Conservation (phyloP, 2,329 filamentous ascomycete genomes). For the Furcasterigmium furcatum region DNA sequence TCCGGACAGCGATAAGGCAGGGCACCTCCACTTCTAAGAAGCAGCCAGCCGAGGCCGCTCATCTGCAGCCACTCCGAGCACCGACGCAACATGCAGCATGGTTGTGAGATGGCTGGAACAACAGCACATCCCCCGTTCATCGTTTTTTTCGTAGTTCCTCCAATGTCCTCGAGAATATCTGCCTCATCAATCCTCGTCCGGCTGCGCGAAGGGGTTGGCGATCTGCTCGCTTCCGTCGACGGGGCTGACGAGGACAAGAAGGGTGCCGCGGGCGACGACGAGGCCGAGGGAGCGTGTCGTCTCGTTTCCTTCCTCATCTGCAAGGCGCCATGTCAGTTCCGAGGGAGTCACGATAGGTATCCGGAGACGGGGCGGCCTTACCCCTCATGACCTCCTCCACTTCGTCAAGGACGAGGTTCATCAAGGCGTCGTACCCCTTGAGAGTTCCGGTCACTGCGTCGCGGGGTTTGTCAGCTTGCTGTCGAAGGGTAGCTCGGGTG, state of each 20-base stretch:
- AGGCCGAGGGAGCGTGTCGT: conserved; percentile 77
- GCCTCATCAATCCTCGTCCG: conserved; percentile 57
- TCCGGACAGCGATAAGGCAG: too few species aligned
- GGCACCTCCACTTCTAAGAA: too few species aligned
- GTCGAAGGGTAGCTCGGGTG: not conserved
- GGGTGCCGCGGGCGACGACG: conserved; percentile 85
- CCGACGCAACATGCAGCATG: too few species aligned
- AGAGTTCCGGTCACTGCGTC: conserved; percentile 75
- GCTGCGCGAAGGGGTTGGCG: conserved; percentile 83
- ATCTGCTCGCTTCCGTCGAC: conserved; percentile 95
- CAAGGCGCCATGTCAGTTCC: conserved; percentile 11
- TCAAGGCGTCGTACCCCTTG: conserved; percentile 94
- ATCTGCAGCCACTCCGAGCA: too few species aligned
- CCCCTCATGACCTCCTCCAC: conserved; percentile 88
- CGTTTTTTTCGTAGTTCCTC: too few species aligned
- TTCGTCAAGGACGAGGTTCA: conserved; percentile 96
- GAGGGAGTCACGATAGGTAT: not conserved
- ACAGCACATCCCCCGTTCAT: too few species aligned
- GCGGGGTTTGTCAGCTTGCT: not conserved
- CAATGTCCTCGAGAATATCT: too few species aligned
- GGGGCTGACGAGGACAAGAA: conserved; percentile 89
- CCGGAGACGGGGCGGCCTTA: conserved; percentile 31
- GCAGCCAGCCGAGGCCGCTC: too few species aligned
- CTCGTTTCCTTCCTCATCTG: conserved; percentile 92
- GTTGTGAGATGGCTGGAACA: too few species aligned